phyloP scores from a whole-genome alignment of 78 protist genomes.

The Anaeramoeba flamelloides region DNA sequence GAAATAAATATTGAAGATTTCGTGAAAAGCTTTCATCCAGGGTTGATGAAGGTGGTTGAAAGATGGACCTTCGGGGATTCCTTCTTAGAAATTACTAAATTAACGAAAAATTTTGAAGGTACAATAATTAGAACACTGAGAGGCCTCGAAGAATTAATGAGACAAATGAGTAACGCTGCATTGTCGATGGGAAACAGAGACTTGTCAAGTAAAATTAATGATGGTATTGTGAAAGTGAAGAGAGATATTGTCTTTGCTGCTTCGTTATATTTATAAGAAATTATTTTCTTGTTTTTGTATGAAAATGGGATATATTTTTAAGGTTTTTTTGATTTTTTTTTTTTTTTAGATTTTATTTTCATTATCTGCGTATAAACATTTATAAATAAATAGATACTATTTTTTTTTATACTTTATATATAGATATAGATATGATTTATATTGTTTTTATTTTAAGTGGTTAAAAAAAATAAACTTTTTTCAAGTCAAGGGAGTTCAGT shows the following conservation, averaged over 20 bases:
- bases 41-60: neutral
- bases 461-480: too few species aligned
- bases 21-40: neutral
- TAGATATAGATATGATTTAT: too few species aligned
- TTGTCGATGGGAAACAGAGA: conserved; percentile 24
- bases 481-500: too few species aligned
- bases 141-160: conserved; percentile 66
- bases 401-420: too few species aligned
- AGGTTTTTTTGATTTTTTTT: too few species aligned
- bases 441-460: too few species aligned
- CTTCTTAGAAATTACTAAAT: conserved; percentile 53
- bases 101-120: conserved; percentile 83
- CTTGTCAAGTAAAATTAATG: conserved; percentile 5
- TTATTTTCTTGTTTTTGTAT: too few species aligned
- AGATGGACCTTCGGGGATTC: conserved; percentile 54
- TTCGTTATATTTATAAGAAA: conserved; percentile 68
- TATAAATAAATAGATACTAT: too few species aligned
- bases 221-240: conserved; percentile 22
- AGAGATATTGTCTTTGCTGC: conserved; percentile 89
- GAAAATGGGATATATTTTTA: too few species aligned
- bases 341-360: too few species aligned
- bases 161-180: conserved; percentile 66
- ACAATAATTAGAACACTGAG: conserved; percentile 51
- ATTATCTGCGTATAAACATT: too few species aligned
- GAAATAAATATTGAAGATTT: neutral